Percentiles rank a stretch among this genome's conserved stretches.
Evolutionary conservation across 768 basidiomycete genomes (phyloP).

Genomic region (Cystofilobasidium macerans): DNA sequence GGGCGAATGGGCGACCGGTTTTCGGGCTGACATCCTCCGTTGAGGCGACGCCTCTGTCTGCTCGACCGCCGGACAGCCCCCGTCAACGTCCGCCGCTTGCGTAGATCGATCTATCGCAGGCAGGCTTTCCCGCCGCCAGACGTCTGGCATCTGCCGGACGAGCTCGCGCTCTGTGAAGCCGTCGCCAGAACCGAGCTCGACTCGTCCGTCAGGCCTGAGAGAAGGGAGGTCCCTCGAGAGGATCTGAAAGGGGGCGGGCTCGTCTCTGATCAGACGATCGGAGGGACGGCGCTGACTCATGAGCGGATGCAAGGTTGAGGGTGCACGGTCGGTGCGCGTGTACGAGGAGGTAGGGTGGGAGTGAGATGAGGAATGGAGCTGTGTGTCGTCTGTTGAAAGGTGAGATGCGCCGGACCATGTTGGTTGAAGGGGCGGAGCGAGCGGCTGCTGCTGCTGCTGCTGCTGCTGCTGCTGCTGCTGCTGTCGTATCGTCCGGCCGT

Average conservation of each 20-base stretch:
- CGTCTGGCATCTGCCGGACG: not conserved
- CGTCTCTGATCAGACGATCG: slow-evolving; percentile 18
- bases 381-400: too few relatives aligned
- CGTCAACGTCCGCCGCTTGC: too few relatives aligned
- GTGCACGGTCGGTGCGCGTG: too few relatives aligned
- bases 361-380: too few relatives aligned
- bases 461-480: too few relatives aligned
- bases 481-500: too few relatives aligned
- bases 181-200: slow-evolving; percentile 17
- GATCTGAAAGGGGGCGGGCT: slow-evolving; percentile 19
- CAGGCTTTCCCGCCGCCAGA: not conserved
- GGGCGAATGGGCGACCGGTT: too few relatives aligned
- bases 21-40: too few relatives aligned
- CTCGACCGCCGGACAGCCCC: too few relatives aligned
- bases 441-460: not conserved
- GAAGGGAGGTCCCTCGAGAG: slow-evolving; percentile 11
- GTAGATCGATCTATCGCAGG: not conserved
- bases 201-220: slow-evolving; percentile 7
- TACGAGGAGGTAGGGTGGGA: too few relatives aligned
- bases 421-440: not conserved
- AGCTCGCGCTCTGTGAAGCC: slow-evolving; percentile 21
- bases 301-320: too few relatives aligned
- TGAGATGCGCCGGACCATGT: not conserved
- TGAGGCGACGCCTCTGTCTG: not conserved
- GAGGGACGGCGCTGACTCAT: not conserved